These are phyloP conservation scores for Marasmius sp. DNA, from an alignment of 1,284 basidiomycete species.

Conservation along the genomic window DNA sequence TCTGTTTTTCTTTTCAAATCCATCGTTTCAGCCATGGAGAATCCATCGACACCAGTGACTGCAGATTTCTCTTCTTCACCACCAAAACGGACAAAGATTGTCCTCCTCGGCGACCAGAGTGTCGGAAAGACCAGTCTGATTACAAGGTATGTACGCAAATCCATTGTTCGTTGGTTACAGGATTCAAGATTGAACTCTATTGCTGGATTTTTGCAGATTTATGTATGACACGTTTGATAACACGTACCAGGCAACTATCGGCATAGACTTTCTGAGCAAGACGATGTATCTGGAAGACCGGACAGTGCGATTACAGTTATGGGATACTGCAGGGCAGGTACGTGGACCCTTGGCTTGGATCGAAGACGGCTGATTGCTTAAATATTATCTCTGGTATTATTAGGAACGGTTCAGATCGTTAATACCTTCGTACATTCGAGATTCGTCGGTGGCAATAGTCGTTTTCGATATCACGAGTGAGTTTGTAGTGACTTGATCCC, in stretches of 20 bases:
- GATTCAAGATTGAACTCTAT: slow-evolving; percentile 2
- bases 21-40: slow-evolving; percentile 36
- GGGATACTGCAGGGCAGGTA: slow-evolving; percentile 98
- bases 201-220: slow-evolving; percentile 51
- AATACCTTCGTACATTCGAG: slow-evolving; percentile 98
- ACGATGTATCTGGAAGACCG: slow-evolving; percentile 99
- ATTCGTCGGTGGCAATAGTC: slow-evolving; percentile 97
- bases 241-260: slow-evolving; percentile 99
- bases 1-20: slow-evolving; percentile 3
- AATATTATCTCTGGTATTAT: slow-evolving; percentile 1
- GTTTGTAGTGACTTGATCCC: slow-evolving; percentile 28
- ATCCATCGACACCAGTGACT: slow-evolving; percentile 64
- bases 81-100: slow-evolving; percentile 95
- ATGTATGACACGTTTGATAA: slow-evolving; percentile 99
- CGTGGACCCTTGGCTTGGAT: slow-evolving; percentile 18
- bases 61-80: slow-evolving; percentile 83
- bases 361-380: not conserved
- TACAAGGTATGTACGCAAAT: slow-evolving; percentile 66
- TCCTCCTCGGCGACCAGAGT: slow-evolving; percentile 89
- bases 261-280: slow-evolving; percentile 99
- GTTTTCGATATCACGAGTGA: slow-evolving; percentile 98
- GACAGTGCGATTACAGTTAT: slow-evolving; percentile 95
- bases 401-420: slow-evolving; percentile 97
- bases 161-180: slow-evolving; percentile 14
- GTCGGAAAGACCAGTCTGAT: slow-evolving; percentile 98